A percentile compares a stretch with the other conserved stretches of the same genome.
phyloP scores from a whole-genome alignment of 2,329 filamentous ascomycete species.

The Neobulgaria alba region DNA sequence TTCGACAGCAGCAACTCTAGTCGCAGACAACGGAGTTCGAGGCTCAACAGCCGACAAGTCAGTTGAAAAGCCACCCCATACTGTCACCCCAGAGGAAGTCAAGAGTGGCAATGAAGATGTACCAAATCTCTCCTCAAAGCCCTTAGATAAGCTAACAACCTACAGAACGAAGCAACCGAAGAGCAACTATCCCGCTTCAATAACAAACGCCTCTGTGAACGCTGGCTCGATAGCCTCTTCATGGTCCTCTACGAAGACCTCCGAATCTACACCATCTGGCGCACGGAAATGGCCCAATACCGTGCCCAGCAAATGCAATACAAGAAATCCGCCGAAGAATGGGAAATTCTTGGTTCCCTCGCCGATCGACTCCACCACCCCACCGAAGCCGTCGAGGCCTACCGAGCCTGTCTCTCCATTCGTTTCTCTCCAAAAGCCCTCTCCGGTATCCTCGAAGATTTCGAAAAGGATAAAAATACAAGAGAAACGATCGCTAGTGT shows the following conservation, averaged over 20 bases:
- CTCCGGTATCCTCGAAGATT: constrained; percentile 70
- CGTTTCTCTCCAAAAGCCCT: constrained; percentile 93
- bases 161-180: constrained; percentile 53
- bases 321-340: constrained; percentile 93
- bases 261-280: constrained; percentile 98
- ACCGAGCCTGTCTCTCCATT: constrained; percentile 75
- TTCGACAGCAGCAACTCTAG: constrained; percentile 17
- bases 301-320: constrained; percentile 89
- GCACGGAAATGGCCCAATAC: constrained; percentile 94
- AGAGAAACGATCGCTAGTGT: constrained; percentile 75
- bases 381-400: constrained; percentile 88
- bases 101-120: constrained; percentile 69
- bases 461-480: constrained; percentile 70
- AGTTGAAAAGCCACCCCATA: constrained; percentile 73
- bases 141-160: constrained; percentile 18
- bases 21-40: constrained; percentile 20
- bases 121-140: constrained; percentile 5
- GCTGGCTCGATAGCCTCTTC: constrained; percentile 97
- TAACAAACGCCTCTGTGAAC: constrained; percentile 93
- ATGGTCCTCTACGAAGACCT: constrained; percentile 99
- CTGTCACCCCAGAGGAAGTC: constrained; percentile 66
- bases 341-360: constrained; percentile 92
- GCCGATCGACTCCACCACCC: constrained; percentile 88
- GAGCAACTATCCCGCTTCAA: constrained; percentile 82
- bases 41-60: constrained; percentile 25